Evolutionary conservation across 441 rosid species (phyloP), one percentile per base, ranked within the genome.

Genomic region (Pelargonium cotyledonis): DNA sequence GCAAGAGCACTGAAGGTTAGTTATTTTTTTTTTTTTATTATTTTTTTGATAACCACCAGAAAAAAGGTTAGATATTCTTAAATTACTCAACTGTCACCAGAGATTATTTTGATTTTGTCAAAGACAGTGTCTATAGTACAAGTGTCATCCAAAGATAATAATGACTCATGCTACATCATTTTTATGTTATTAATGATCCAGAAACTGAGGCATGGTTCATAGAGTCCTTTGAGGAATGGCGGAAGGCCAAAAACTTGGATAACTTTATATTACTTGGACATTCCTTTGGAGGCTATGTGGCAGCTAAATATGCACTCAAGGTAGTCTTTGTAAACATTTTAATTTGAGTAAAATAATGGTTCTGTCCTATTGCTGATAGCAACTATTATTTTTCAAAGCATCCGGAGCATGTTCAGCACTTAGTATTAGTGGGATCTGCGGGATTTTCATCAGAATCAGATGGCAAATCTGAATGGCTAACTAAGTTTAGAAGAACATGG

Each of bases 151-250:
- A 38, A 38, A 38, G 41, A 38, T 38, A 38, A 38, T 14, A 5
- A 10, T 58, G 63, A 58, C 23, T 9, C 10, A 6, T 58, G 10
- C 31, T 58, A 21, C 41, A 38, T 8, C 23, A 58, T 19, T 58
- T 19, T 26, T 77, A 14, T 69, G 9, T 68, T 4, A 76, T 71
- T 64, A 12, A 69, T 43, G 60, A 62, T 84, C 78, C 83, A 95
- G 99, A 95, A 81, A 95, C 99, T 12, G 99, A 95, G 82, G 96
- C 97, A 75, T 95, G 98, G 99, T 95, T 95, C 79, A 82, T 95
- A 21, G 99, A 95, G 72, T 95, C 99, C 61, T 85, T 95, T 74
- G 98, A 95, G 87, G 98, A 84, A 74, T 95, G 99, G 98, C 89
- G 99, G 18, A 92, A 89, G 80, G 86, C 88, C 23, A 89, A 95